Conservation (phyloP, 2,329 filamentous ascomycete genomes). For the Monilinia aucupariae region DNA sequence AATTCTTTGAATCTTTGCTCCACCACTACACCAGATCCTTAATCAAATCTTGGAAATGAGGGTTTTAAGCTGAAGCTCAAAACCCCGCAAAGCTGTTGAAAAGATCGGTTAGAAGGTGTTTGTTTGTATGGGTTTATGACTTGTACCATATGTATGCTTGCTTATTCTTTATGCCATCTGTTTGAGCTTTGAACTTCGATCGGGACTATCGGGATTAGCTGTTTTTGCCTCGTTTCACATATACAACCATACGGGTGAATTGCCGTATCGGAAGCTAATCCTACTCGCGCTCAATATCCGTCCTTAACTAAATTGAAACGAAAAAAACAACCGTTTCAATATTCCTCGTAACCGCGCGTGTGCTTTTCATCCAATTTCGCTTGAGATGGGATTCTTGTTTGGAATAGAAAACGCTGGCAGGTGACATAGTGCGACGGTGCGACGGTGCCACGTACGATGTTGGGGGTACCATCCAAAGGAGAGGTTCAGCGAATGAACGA, state of each 20-base stretch:
- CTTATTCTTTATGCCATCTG: background rate
- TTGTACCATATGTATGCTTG: background rate
- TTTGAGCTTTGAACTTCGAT: no score
- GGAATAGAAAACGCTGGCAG: background rate
- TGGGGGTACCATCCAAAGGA: background rate
- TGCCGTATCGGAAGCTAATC: background rate
- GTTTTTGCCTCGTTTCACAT: background rate
- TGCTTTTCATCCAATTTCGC: background rate
- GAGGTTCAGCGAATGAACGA: background rate
- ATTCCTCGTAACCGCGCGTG: background rate
- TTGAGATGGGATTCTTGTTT: background rate
- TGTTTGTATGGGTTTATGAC: no score
- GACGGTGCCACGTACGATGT: background rate
- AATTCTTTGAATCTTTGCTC: background rate
- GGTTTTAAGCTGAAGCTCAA: background rate
- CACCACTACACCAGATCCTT: background rate
- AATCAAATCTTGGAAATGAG: constrained; percentile 7
- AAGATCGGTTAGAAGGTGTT: background rate
- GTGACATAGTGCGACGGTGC: background rate
- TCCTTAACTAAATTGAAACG: background rate
- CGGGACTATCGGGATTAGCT: no score
- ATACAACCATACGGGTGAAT: background rate
- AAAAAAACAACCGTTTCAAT: background rate
- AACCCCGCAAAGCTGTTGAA: constrained; percentile 1
- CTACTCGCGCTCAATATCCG: background rate